Conservation (phyloP, 2,329 filamentous ascomycete genomes). For the Furcasterigmium sp. region DNA sequence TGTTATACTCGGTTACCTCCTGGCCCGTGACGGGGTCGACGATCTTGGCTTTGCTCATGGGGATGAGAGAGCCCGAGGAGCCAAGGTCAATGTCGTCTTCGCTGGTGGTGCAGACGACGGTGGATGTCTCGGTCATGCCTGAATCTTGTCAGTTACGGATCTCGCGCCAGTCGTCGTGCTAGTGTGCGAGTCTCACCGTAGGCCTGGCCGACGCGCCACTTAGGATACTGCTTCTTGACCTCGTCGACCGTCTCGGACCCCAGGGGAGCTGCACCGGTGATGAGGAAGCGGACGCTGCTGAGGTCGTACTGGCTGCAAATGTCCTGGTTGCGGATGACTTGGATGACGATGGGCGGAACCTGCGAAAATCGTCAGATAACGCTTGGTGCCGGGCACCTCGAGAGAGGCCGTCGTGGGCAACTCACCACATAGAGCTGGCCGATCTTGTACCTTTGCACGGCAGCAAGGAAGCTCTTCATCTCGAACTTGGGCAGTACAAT, state of each 20-base stretch:
- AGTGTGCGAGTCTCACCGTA: constrained; percentile 48
- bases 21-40: constrained; percentile 58
- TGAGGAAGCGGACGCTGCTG: constrained; percentile 57
- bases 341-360: constrained; percentile 75
- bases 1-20: constrained; percentile 63
- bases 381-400: not conserved
- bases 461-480: constrained; percentile 54
- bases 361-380: too few relatives aligned
- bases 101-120: constrained; percentile 55
- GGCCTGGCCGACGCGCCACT: constrained; percentile 63
- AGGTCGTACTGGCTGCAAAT: constrained; percentile 62
- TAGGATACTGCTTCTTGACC: constrained; percentile 54
- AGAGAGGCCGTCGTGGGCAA: not conserved
- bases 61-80: constrained; percentile 63
- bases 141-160: not conserved
- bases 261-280: constrained; percentile 71
- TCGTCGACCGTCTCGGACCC: constrained; percentile 63
- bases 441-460: constrained; percentile 67
- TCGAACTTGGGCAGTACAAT: constrained; percentile 75
- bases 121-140: constrained; percentile 70
- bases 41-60: constrained; percentile 58
- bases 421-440: constrained; percentile 57
- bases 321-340: constrained; percentile 59
- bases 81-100: constrained; percentile 60
- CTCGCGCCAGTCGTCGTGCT: not conserved